Percentiles rank a stretch among this genome's conserved stretches.
These are phyloP conservation scores for Geranium incanum DNA, from an alignment of 441 rosid genomes.

Conservation along the genomic window DNA sequence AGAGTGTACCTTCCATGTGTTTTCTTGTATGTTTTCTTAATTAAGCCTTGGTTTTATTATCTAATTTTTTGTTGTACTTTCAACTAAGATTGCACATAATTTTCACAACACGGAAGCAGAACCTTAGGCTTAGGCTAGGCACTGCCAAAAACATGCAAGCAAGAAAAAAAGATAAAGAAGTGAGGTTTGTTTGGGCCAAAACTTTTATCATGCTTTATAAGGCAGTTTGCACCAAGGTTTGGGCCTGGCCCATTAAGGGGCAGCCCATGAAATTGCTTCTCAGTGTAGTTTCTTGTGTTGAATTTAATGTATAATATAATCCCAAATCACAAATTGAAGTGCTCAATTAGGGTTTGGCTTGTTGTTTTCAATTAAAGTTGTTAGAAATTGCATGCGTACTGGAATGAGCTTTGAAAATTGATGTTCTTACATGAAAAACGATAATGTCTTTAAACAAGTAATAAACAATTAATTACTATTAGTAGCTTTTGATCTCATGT, in stretches of 20 bases:
- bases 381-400: not conserved
- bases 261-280: not conserved
- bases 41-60: too few species aligned
- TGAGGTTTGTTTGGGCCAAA: not conserved
- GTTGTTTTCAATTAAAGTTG: not conserved
- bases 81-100: too few species aligned
- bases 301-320: not conserved
- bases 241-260: not conserved
- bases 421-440: not conserved
- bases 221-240: not conserved
- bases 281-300: not conserved
- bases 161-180: not conserved
- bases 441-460: too few species aligned
- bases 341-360: not conserved
- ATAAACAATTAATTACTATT: not conserved
- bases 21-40: too few species aligned
- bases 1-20: too few species aligned
- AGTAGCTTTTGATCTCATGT: not conserved
- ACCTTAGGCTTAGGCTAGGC: too few species aligned
- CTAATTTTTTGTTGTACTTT: too few species aligned
- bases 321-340: not conserved
- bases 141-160: not conserved
- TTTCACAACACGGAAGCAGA: too few species aligned
- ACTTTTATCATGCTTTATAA: not conserved
- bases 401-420: not conserved